Evolutionary conservation across 352 stramenopile genomes (phyloP), one percentile per base, ranked within the genome.

Genomic region (Phytophthora colocasiae): DNA sequence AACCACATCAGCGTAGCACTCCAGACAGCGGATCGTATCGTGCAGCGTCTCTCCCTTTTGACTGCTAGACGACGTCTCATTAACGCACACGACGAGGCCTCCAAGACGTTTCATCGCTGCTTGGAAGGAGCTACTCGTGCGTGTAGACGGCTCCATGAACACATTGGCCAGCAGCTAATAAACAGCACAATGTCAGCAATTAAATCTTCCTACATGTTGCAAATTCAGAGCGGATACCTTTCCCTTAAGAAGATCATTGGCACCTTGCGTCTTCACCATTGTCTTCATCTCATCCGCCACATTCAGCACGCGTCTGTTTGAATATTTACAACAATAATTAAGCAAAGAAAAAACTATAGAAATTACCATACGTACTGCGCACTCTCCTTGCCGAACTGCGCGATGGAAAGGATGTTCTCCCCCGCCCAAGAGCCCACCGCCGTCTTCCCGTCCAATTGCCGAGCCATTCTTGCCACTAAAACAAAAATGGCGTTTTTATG

Each of bases 1-100:
- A 19, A 98, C 87, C 36, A 97, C 85, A 75, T 99, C 96, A 14
- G 83, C 84, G 75, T 99, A 99, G 81, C 93, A 99, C 68, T 97
- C 90, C 10, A 99, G 78, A 72, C 94, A 99, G 31, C 90, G 85
- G 51, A 99, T 97, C 6, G 97, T 99, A 74, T 99, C 98, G 38
- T 88, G 80, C n/a, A 99, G 85, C 26, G 90, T 99, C 80, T 99
- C 98, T 12, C 97, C 97, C 82, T 99, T 99, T 69, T 99, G 97
- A 34, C 89, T 94, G 54, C 94, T 98, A 14, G 95, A 99, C 38
- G 95, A 95, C 9, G 65, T 90, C 78, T 98, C 95, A 62, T 98
- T 97, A 6, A 99, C 90, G 40, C 88, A 88, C 11, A 99, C 77
- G 29, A 98, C 95, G n/a, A 83, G 87, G 3, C 97, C 98, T 22